Evolutionary conservation across 768 basidiomycete genomes (phyloP), one percentile per base, ranked within the genome.

Genomic region (Suillus brevipes): DNA sequence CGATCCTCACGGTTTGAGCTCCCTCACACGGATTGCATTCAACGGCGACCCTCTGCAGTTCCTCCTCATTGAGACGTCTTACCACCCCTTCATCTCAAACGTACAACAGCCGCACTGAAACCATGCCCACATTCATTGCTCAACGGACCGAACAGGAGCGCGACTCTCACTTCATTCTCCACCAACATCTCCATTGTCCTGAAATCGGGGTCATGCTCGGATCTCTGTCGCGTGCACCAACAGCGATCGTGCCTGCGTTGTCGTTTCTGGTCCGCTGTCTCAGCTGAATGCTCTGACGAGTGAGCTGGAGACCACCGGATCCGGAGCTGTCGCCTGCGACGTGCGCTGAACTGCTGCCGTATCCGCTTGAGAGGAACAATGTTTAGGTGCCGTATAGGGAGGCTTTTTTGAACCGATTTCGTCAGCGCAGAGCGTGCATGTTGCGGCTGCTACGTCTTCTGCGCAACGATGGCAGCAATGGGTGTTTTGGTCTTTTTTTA

Each of bases 21-120:
- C 91, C 10, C 84, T 95, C 62, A 86, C 91, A 72, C 88, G 87
- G 70, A 89, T 96, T 74, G 85, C 89, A 55, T n/a, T n/a, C n/a
- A n/a, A n/a, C n/a, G n/a, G n/a, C n/a, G n/a, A n/a, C n/a, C n/a
- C n/a, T n/a, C n/a, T n/a, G n/a, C n/a, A n/a, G n/a, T n/a, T n/a
- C n/a, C n/a, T n/a, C n/a, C n/a, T n/a, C n/a, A n/a, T n/a, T n/a
- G n/a, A n/a, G n/a, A n/a, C n/a, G n/a, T n/a, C n/a, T n/a, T n/a
- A n/a, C n/a, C n/a, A n/a, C n/a, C n/a, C n/a, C n/a, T n/a, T n/a
- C n/a, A n/a, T n/a, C n/a, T n/a, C n/a, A n/a, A n/a, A n/a, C n/a
- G n/a, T n/a, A n/a, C n/a, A n/a, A n/a, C n/a, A n/a, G n/a, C n/a
- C n/a, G n/a, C n/a, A n/a, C n/a, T n/a, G n/a, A n/a, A n/a, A n/a